Conservation (phyloP, 139 green algal species). For the Closterium sp. region DNA sequence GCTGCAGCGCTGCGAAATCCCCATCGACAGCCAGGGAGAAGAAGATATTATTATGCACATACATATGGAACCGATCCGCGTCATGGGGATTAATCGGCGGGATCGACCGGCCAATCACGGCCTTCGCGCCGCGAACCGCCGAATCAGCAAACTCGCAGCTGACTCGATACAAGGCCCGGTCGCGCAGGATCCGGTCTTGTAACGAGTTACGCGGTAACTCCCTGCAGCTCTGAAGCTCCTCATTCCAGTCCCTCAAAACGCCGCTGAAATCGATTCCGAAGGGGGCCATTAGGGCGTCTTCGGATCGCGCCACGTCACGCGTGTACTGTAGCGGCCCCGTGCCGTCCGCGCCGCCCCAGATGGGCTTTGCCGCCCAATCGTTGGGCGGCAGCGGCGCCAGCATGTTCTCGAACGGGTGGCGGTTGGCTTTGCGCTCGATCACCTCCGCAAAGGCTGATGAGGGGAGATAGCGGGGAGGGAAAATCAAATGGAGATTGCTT, state of each 20-base stretch:
- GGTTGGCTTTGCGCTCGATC: constrained; percentile 32
- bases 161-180: constrained; percentile 37
- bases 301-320: constrained; percentile 28
- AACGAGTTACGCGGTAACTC: constrained; percentile 32
- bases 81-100: constrained; percentile 47
- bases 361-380: constrained; percentile 28
- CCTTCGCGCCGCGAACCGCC: constrained; percentile 41
- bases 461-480: no score
- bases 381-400: constrained; percentile 27
- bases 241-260: constrained; percentile 46
- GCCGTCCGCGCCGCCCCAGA: background rate
- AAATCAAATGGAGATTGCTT: no score
- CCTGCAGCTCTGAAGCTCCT: constrained; percentile 39
- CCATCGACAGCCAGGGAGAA: constrained; percentile 41
- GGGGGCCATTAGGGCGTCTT: constrained; percentile 41
- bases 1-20: constrained; percentile 42
- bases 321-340: constrained; percentile 17
- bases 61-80: constrained; percentile 54
- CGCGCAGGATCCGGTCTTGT: constrained; percentile 44
- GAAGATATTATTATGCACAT: constrained; percentile 53
- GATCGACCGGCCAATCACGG: constrained; percentile 43
- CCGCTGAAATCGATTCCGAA: constrained; percentile 22
- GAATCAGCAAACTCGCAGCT: constrained; percentile 50
- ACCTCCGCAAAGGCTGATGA: constrained; percentile 37
- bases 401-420: constrained; percentile 52